Evolutionary conservation across 805 yeast species (phyloP), one percentile per base, ranked within the genome.

Genomic region (Yarrowia sp.): DNA sequence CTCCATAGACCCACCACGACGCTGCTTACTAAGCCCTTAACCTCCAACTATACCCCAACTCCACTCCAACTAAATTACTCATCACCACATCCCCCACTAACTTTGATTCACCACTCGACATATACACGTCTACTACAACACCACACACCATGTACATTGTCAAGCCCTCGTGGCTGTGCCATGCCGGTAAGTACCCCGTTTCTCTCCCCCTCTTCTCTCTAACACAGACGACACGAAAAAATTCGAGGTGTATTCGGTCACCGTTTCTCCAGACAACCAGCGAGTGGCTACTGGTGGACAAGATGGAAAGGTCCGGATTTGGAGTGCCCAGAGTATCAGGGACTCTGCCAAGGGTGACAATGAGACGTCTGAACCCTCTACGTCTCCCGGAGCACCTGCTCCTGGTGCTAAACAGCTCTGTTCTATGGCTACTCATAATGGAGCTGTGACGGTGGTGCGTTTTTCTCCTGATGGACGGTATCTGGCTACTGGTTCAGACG

Each of bases 401-500:
- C 4, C 63, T 1, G 66, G 67, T 1, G 73, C 73, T 13, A 63
- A 71, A 33, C 96, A 96, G 4, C 75, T 92, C 15, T 90, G 96
- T 66, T 87, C 95, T 32, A 90, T 95, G 96, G 87, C 95, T 42
- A 83, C 97, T 64, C 99, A 95, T 73, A 91, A 95, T 22, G 99
- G 99, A 58, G 97, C 97, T 1, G 98, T 95, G 4, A 95, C 99
- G 0, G 87, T 91, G 65, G 95, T 95, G 28, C 82, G 92, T 70
- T 95, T 95, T 74, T 89, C 96, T 0, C 98, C 98, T 0, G 89
- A 88, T 71, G 97, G 98, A 0, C 78, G 93, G 57, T 95, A 89
- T 73, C 75, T 95, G 32, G 98, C 98, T 0, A 86, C 95, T 28
- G 99, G 99, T 0, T 90, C 97, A 2, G 99, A 95, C 74, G 99